Base-by-base conservation (phyloP, 208 protist genomes). In the Leishmania aethiopica region DNA sequence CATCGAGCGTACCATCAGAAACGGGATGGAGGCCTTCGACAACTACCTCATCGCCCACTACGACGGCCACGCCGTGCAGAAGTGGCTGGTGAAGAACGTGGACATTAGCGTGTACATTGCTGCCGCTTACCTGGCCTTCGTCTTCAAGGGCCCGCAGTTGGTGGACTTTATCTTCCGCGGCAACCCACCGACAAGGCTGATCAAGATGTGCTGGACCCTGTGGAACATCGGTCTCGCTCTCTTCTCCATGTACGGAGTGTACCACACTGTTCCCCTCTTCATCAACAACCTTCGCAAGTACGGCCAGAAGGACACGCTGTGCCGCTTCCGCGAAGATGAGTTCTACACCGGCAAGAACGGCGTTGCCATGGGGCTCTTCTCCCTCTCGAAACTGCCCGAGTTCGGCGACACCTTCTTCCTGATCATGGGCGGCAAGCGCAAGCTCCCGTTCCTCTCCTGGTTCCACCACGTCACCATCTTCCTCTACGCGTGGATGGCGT, bases 401-500 rank as follows among this genome's bases (percentile, higher is more conserved):
- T 89, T 96, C 75, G 67, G 90, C 42, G 89, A 93, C 86, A 96
- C 93, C 42, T 85, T 87, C 67, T 96, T 96, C 75, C 86, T 96
- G 6, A 82, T 96, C 55, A 78, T 94, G 74, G 84, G 69, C 13
- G 88, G 84, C 78, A 93, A 96, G 91, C 83, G 90, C 47, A 84
- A 70, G 55, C 88, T 95, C 42, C 91, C 92, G 1, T 95, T 96
- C 80, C 78, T 96, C 28, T 90, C 92, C 37, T 96, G 93, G 93
- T 96, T 93, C 79, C 97, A 98, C 89, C 96, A 98, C 92, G 86
- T 93, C 32, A 93, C 93, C 35, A 93, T 92, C n/a, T 82, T 96
- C 47, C 82, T 98, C n/a, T 98, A 92, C 83, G 95, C 89, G 78
- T 98, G 94, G 95, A 84, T 93, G 78, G 91, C 94, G 2, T 92